Evolutionary conservation across 495 filamentous ascomycete species (phyloP).

Genomic region (Talaromyces wortmannii): DNA sequence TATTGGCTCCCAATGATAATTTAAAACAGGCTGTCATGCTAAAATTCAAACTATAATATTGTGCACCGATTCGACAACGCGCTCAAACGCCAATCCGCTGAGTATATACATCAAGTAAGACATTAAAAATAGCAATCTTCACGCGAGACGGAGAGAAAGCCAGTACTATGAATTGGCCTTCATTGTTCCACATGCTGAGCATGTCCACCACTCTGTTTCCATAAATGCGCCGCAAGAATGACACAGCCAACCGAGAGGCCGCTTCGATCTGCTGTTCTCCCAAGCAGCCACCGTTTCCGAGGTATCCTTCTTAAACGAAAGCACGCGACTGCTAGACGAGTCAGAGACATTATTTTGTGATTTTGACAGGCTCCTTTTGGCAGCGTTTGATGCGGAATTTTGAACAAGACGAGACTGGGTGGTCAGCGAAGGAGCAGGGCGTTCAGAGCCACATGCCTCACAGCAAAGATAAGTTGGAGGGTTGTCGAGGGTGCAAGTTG

Average conservation of each 20-base stretch:
- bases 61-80: too few relatives aligned
- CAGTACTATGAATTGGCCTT: conserved; percentile 48
- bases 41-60: too few relatives aligned
- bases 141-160: too few relatives aligned
- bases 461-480: conserved; percentile 61
- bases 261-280: conserved; percentile 29
- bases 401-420: background rate
- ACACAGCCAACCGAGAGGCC: conserved; percentile 63
- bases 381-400: background rate
- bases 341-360: background rate
- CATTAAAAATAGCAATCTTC: background rate
- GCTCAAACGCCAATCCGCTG: background rate
- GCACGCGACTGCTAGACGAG: background rate
- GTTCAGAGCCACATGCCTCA: conserved; percentile 68
- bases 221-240: conserved; percentile 56
- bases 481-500: conserved; percentile 79
- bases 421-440: conserved; percentile 31
- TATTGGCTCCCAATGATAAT: background rate
- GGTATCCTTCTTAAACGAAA: conserved; percentile 23
- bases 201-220: conserved; percentile 76
- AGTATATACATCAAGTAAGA: background rate
- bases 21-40: too few relatives aligned
- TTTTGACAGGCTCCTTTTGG: background rate
- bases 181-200: conserved; percentile 59
- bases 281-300: conserved; percentile 28